Evolutionary conservation across 345 rosid species (phyloP), one percentile per base, ranked within the genome.

Genomic region (Murraya paniculata): DNA sequence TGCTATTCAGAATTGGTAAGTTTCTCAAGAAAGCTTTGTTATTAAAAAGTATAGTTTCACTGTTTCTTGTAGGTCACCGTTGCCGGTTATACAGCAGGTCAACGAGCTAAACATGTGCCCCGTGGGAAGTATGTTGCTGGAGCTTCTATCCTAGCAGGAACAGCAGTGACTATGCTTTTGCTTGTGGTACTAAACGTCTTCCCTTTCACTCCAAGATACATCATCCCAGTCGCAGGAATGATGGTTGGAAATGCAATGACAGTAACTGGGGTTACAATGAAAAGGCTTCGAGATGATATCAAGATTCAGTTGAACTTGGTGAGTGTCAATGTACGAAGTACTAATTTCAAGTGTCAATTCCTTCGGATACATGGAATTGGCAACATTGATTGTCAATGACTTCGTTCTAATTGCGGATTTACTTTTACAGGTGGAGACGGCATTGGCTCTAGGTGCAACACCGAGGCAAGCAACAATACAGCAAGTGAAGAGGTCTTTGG

Each of bases 211-310:
- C 99, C 98, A 1, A 82, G 97, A 48, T 95, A 90, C 76, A 90
- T 95, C 27, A 93, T 95, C 73, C 99, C 98, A 0, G 86, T 95
- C 0, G 89, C 97, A 11, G 98, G 98, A 33, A 95, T 93, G 99
- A 83, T 95, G 98, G 98, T 93, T n/a, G 98, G 97, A 14, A 95
- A 93, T 50, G 87, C 97, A 16, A 95, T 95, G 97, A 90, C 97
- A 0, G 97, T 90, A 74, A 92, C 97, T n/a, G 97, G 98, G 4
- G 94, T 95, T 36, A 87, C 99, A 13, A 95, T 95, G 99, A 95
- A 93, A 80, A 87, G 90, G 60, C 93, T 95, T 10, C 86, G 98
- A 14, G 95, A 91, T 56, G 97, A 95, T 78, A 88, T 93, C 88
- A 95, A 89, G 85, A 76, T 87, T 36, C 98, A 95, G 77, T 78